A percentile compares a stretch with the other conserved stretches of the same genome.
These are phyloP conservation scores for Leccinum griseonigrum DNA, from an alignment of 1,284 basidiomycete genomes.

Conservation along the genomic window DNA sequence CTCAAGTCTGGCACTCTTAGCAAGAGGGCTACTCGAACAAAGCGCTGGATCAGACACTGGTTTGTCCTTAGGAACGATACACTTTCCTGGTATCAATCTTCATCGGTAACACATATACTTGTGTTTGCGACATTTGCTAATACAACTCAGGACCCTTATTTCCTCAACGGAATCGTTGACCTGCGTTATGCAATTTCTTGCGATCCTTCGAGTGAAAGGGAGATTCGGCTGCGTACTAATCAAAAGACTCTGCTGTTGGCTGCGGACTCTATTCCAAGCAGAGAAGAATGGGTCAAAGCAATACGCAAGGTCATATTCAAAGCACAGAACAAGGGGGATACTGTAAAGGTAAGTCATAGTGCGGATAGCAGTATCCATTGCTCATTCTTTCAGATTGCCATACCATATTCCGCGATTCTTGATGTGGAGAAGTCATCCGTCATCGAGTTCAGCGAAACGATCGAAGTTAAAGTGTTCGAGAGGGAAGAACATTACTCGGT, in stretches of 20 bases:
- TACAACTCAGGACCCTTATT: constrained; percentile 81
- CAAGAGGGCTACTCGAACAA: constrained; percentile 84
- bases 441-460: constrained; percentile 92
- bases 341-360: constrained; percentile 67
- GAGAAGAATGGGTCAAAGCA: constrained; percentile 92
- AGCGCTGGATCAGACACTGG: constrained; percentile 92
- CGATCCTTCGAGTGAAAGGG: constrained; percentile 71
- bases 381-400: constrained; percentile 68
- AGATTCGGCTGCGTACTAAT: constrained; percentile 78
- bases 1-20: constrained; percentile 83
- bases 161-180: constrained; percentile 93
- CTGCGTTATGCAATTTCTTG: constrained; percentile 90
- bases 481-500: constrained; percentile 73
- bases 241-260: constrained; percentile 72
- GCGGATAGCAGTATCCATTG: background rate
- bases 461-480: constrained; percentile 90
- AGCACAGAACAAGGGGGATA: constrained; percentile 93
- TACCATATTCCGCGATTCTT: constrained; percentile 86
- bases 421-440: constrained; percentile 87
- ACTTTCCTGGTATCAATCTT: constrained; percentile 93
- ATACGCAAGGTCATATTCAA: constrained; percentile 92
- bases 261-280: constrained; percentile 76
- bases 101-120: constrained; percentile 52
- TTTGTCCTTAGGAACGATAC: constrained; percentile 92
- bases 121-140: constrained; percentile 10